These are phyloP conservation scores for Hymenoscyphus fraxineus DNA, from an alignment of 2,329 filamentous ascomycete genomes.

Conservation along the genomic window DNA sequence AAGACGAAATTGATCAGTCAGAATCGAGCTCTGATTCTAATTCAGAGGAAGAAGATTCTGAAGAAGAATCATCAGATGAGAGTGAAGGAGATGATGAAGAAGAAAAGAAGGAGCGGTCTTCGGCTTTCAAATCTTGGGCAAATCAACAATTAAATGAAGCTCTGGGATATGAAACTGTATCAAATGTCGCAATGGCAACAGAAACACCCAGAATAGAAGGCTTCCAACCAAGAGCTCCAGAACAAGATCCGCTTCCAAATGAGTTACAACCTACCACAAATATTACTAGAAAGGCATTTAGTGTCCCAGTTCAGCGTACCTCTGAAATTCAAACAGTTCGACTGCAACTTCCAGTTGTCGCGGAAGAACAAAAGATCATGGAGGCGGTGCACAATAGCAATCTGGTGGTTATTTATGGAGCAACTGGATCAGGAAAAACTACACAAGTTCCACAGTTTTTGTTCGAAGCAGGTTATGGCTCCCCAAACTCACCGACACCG, in stretches of 20 bases:
- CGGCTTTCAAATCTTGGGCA: slow-evolving; percentile 93
- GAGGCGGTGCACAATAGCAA: slow-evolving; percentile 92
- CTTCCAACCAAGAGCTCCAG: slow-evolving; percentile 64
- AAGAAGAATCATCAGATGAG: slow-evolving; percentile 28
- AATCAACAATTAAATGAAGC: slow-evolving; percentile 80
- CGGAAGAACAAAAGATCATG: slow-evolving; percentile 96
- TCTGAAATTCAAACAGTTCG: slow-evolving; percentile 74
- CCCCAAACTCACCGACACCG: slow-evolving; percentile 70
- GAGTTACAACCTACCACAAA: slow-evolving; percentile 60
- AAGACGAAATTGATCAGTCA: slow-evolving; percentile 16
- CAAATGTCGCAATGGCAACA: slow-evolving; percentile 35
- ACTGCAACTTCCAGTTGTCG: slow-evolving; percentile 80
- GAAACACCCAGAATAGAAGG: slow-evolving; percentile 52
- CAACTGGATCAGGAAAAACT: slow-evolving; percentile 95
- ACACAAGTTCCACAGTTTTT: slow-evolving; percentile 96
- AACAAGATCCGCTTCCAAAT: slow-evolving; percentile 66
- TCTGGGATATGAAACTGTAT: slow-evolving; percentile 58
- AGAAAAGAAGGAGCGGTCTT: slow-evolving; percentile 42
- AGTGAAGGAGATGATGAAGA: slow-evolving; percentile 33
- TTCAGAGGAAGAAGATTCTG: slow-evolving; percentile 26
- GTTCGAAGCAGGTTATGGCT: slow-evolving; percentile 89
- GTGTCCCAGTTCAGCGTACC: slow-evolving; percentile 66
- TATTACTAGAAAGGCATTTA: slow-evolving; percentile 67
- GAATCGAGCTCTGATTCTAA: slow-evolving; percentile 18
- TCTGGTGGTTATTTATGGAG: slow-evolving; percentile 86